Conservation (phyloP, 441 rosid genomes). For the Pelargonium australe region DNA sequence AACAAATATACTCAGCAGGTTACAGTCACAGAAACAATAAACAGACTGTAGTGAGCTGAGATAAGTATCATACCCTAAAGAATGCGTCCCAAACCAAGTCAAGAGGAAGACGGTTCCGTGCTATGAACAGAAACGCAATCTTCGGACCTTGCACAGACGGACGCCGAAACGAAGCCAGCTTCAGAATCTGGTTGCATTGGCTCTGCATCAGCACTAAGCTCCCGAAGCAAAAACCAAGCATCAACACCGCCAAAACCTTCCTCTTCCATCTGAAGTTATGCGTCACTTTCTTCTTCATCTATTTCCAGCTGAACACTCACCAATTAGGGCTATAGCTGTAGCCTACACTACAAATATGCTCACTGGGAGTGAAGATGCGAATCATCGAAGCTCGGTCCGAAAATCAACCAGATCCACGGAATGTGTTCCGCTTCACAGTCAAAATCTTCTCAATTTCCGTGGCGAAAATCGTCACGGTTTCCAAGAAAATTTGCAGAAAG, state of each 20-base stretch:
- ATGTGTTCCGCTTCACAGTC: not conserved
- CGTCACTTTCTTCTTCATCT: constrained; percentile 2
- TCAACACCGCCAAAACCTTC: constrained; percentile 6
- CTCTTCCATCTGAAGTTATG: constrained; percentile 5
- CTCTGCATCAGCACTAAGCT: constrained; percentile 11
- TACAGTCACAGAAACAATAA: not conserved
- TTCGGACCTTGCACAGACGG: constrained; percentile 1
- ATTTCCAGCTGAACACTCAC: not conserved
- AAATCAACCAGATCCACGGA: not conserved
- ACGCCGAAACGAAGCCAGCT: constrained; percentile 1
- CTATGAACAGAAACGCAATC: constrained; percentile 9
- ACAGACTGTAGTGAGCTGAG: not conserved
- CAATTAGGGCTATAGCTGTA: not conserved
- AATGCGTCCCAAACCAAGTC: not conserved
- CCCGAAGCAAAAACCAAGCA: constrained; percentile 9
- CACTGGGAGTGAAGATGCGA: not conserved
- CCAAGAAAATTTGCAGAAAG: constrained; percentile 1
- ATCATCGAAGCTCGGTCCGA: constrained; percentile 4
- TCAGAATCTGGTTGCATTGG: constrained; percentile 2
- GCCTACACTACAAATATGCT: not conserved
- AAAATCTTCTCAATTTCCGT: not conserved
- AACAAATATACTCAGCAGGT: not conserved
- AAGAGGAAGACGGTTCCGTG: constrained; percentile 9
- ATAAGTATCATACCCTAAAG: not conserved
- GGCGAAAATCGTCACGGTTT: not conserved